These are phyloP conservation scores for Suillus clintonianus DNA, from an alignment of 768 basidiomycete genomes.

Conservation along the genomic window DNA sequence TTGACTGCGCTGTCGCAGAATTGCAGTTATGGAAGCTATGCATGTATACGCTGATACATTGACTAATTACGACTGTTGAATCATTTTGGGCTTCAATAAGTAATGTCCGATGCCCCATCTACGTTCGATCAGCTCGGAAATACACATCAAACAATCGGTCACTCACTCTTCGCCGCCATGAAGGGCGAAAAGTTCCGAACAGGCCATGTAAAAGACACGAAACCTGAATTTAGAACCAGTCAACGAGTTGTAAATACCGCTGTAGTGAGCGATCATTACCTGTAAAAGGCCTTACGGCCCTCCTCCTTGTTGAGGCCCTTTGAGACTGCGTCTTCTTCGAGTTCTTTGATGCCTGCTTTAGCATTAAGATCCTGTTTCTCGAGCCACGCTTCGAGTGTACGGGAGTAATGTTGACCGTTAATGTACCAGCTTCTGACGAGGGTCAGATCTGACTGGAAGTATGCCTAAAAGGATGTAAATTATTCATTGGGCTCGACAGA, in stretches of 20 bases:
- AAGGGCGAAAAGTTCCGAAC: slow-evolving; percentile 66
- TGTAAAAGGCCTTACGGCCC: slow-evolving; percentile 59
- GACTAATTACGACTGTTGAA: not conserved
- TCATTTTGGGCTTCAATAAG: slow-evolving; percentile 43
- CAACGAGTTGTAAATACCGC: not conserved
- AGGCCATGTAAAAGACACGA: slow-evolving; percentile 72
- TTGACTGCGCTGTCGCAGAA: not conserved
- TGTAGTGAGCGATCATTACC: slow-evolving; percentile 28
- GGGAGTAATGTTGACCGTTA: slow-evolving; percentile 63
- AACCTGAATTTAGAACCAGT: slow-evolving; percentile 40
- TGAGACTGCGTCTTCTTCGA: slow-evolving; percentile 45
- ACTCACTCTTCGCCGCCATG: slow-evolving; percentile 63
- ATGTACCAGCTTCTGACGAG: slow-evolving; percentile 63
- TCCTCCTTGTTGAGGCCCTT: slow-evolving; percentile 48
- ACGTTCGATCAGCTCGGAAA: slow-evolving; percentile 1
- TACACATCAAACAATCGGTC: slow-evolving; percentile 10
- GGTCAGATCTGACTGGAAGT: slow-evolving; percentile 66
- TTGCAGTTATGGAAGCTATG: not conserved
- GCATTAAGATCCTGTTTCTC: slow-evolving; percentile 54
- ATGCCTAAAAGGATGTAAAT: slow-evolving; percentile 36
- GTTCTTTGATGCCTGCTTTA: slow-evolving; percentile 49
- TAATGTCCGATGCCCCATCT: slow-evolving; percentile 64
- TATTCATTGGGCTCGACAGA: not conserved
- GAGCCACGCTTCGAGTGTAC: slow-evolving; percentile 68
- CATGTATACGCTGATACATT: slow-evolving; percentile 9